Conservation (phyloP, 148 eudicot species). For the Amaranthus cruentus region DNA sequence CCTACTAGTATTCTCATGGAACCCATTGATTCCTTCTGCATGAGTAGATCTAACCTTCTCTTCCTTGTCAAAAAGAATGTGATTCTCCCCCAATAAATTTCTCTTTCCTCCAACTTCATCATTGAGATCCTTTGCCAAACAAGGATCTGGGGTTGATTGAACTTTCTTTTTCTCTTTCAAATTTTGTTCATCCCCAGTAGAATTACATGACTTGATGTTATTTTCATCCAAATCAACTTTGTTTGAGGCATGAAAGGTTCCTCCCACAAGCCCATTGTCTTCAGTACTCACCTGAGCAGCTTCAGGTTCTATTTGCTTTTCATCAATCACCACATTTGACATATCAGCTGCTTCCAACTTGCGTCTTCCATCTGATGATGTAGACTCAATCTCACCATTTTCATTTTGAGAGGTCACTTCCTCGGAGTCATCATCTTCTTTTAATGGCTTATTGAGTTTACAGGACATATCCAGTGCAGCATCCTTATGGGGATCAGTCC, state of each 20-base stretch:
- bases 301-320: constrained; percentile 20
- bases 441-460: constrained; percentile 19
- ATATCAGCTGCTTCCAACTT: constrained; percentile 27
- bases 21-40: constrained; percentile 29
- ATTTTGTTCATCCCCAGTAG: constrained; percentile 18
- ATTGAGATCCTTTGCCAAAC: constrained; percentile 18
- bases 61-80: constrained; percentile 18
- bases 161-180: constrained; percentile 18
- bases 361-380: constrained; percentile 15
- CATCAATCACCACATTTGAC: constrained; percentile 26
- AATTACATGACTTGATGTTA: constrained; percentile 25
- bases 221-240: constrained; percentile 24
- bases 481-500: constrained; percentile 20
- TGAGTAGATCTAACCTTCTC: constrained; percentile 23
- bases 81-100: constrained; percentile 20
- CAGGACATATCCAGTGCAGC: constrained; percentile 11
- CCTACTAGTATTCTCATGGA: constrained; percentile 26
- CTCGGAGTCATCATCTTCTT: constrained; percentile 20
- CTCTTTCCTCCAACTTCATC: constrained; percentile 28
- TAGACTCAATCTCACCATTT: constrained; percentile 15
- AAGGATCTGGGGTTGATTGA: constrained; percentile 18
- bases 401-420: constrained; percentile 17
- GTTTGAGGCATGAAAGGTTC: constrained; percentile 16
- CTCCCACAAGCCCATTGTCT: constrained; percentile 22
- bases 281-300: constrained; percentile 20